Evolutionary conservation across 768 basidiomycete genomes (phyloP).

Genomic region (Megacollybia marginata): DNA sequence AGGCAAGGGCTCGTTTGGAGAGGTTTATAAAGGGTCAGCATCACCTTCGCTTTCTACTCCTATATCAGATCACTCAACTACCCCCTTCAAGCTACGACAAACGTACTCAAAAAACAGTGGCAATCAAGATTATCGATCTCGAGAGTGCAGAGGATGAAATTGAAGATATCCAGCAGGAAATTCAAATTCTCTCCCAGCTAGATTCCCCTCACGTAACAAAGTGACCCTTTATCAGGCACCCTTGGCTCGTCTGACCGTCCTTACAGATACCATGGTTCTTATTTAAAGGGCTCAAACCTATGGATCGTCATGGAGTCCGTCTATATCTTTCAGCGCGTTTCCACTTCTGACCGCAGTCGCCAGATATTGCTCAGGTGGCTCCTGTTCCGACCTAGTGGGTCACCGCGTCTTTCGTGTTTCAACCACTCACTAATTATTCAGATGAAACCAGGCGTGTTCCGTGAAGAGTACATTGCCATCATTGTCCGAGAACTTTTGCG

Average conservation of each 20-base stretch:
- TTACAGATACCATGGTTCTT: conserved; percentile 88
- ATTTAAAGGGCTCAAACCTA: conserved; percentile 87
- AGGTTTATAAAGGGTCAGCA: conserved; percentile 93
- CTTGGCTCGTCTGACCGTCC: neutral
- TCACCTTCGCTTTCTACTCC: conserved; percentile 4
- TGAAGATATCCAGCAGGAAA: conserved; percentile 98
- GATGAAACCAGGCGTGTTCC: conserved; percentile 98
- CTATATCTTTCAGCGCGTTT: neutral
- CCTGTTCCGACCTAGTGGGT: conserved; percentile 90
- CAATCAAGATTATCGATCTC: conserved; percentile 99
- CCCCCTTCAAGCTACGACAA: conserved; percentile 74
- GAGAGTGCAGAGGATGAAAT: conserved; percentile 99
- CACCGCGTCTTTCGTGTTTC: conserved; percentile 5
- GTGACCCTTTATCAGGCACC: conserved; percentile 33
- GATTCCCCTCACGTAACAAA: conserved; percentile 96
- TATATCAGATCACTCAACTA: conserved; percentile 1
- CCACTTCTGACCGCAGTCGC: neutral
- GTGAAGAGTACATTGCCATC: conserved; percentile 98
- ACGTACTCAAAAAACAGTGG: conserved; percentile 92
- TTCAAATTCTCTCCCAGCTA: conserved; percentile 93
- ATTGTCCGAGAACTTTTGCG: conserved; percentile 86
- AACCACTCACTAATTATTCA: conserved; percentile 24
- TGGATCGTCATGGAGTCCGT: conserved; percentile 99
- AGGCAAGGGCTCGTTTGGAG: conserved; percentile 99
- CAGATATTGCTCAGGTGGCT: conserved; percentile 96